Evolutionary conservation across 306 rosid genomes (phyloP), one percentile per base, ranked within the genome.

Genomic region (Quercus dentata): DNA sequence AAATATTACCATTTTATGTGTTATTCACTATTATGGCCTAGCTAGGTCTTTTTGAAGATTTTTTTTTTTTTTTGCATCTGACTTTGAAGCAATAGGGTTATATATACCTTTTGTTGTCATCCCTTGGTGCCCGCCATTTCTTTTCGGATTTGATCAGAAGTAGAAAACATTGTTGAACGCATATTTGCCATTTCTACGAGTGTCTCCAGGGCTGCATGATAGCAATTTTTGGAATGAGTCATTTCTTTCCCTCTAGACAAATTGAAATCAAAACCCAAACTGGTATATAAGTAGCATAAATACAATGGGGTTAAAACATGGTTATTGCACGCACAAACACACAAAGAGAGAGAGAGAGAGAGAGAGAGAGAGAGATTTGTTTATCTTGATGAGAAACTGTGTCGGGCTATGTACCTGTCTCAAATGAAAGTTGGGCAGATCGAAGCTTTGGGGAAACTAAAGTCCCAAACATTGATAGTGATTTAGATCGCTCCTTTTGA

Each of bases 371-470:
- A 21, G 23, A 74, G 23, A 10, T 49, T 49, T 49, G 54, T 49
- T 49, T 49, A 49, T 49, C 54, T 25, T 52, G 57, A 52, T 33
- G 30, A 33, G 23, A 11, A 55, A 10, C 15, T 28, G 4, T 49
- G 46, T 57, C 33, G 6, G 49, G 28, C 1, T 44, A 38, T 30
- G 75, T 64, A 91, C 97, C 97, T 79, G 77, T 90, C 84, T 95
- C 99, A 78, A 95, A 95, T 77, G 99, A 91, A 76, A 90, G 87
- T 79, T 92, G 99, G 69, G 92, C 75, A 56, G 89, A 85, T 52
- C 97, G 95, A 78, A 92, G 98, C 86, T 91, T 95, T 71, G 99
- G 99, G 18, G 99, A 89, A 85, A 91, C 94, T 71, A 95, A 79
- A 80, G 92, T 77, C 44, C 96, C 98, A 80, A 92, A 95, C 71